A percentile compares a stretch with the other conserved stretches of the same genome.
Conservation (phyloP, 1,139 yeast species). For the Suzukiozyma palmioleophila region DNA sequence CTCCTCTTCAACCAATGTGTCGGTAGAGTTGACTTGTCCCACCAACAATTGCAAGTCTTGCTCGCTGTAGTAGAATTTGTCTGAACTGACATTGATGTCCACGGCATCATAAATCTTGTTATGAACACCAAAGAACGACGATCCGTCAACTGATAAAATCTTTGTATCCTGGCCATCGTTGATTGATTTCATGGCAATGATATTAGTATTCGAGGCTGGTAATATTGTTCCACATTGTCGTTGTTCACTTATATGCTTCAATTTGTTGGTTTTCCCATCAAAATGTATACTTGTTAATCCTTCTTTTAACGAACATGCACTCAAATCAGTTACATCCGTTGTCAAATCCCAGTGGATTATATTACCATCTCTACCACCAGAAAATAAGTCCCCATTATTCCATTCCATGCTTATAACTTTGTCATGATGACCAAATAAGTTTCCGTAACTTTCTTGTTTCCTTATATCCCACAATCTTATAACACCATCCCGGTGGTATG, state of each 20-base stretch:
- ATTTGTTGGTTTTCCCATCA: constrained; percentile 25
- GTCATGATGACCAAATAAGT: constrained; percentile 55
- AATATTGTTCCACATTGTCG: constrained; percentile 60
- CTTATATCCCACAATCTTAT: constrained; percentile 77
- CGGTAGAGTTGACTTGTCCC: constrained; percentile 16
- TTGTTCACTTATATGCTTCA: constrained; percentile 30
- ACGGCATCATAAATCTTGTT: constrained; percentile 36
- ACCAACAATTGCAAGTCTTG: constrained; percentile 29
- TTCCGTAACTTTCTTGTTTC: constrained; percentile 49
- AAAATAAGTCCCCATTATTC: constrained; percentile 55
- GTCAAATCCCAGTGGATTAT: constrained; percentile 70
- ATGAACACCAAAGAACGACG: constrained; percentile 54
- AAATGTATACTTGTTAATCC: constrained; percentile 43
- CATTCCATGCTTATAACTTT: constrained; percentile 57
- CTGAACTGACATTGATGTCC: constrained; percentile 16
- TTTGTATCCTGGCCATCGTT: constrained; percentile 26
- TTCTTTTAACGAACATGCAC: constrained; percentile 42
- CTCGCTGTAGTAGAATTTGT: constrained; percentile 28
- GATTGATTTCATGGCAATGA: constrained; percentile 40
- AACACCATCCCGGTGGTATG: constrained; percentile 57
- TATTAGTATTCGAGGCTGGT: constrained; percentile 53
- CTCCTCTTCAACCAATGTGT: constrained; percentile 24
- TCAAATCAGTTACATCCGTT: constrained; percentile 21
- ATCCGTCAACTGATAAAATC: constrained; percentile 50
- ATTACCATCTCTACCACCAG: constrained; percentile 69